Conservation (phyloP, 352 stramenopile species). For the Phytophthora capsici region DNA sequence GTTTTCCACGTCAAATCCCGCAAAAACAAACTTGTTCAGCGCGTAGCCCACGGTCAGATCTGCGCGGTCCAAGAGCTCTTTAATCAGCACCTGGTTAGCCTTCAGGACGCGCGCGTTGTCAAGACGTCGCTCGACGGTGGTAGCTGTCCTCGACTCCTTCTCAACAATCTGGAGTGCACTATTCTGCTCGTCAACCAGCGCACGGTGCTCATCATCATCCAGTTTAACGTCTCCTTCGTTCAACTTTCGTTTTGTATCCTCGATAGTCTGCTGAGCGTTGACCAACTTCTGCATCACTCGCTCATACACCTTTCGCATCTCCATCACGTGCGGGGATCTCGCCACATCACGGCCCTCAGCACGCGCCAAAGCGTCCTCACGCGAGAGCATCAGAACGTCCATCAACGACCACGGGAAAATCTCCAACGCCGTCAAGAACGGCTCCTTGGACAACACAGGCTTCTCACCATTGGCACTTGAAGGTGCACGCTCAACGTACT, state of each 20-base stretch:
- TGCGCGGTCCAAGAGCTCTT: slow-evolving; percentile 51
- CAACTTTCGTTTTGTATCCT: slow-evolving; percentile 18
- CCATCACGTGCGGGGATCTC: slow-evolving; percentile 48
- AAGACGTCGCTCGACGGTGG: slow-evolving; percentile 51
- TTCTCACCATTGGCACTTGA: slow-evolving; percentile 28
- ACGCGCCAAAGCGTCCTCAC: slow-evolving; percentile 45
- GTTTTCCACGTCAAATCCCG: slow-evolving; percentile 34
- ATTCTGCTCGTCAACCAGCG: slow-evolving; percentile 27
- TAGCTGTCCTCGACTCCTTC: slow-evolving; percentile 37
- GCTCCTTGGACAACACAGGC: slow-evolving; percentile 30
- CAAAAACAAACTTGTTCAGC: slow-evolving; percentile 49
- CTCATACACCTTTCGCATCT: slow-evolving; percentile 54
- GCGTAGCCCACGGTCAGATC: slow-evolving; percentile 55
- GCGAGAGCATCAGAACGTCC: slow-evolving; percentile 57
- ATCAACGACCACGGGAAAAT: slow-evolving; percentile 65
- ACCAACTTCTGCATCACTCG: slow-evolving; percentile 39
- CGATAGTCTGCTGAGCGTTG: slow-evolving; percentile 26
- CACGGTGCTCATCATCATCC: slow-evolving; percentile 30
- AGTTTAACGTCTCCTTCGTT: slow-evolving; percentile 20
- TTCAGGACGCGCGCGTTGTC: slow-evolving; percentile 48
- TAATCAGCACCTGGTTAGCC: slow-evolving; percentile 56
- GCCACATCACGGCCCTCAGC: slow-evolving; percentile 47
- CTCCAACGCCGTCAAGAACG: slow-evolving; percentile 57
- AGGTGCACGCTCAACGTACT: slow-evolving; percentile 54
- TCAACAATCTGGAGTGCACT: slow-evolving; percentile 28